Conservation (phyloP, 805 yeast species). For the Clavispora phyllophila region DNA sequence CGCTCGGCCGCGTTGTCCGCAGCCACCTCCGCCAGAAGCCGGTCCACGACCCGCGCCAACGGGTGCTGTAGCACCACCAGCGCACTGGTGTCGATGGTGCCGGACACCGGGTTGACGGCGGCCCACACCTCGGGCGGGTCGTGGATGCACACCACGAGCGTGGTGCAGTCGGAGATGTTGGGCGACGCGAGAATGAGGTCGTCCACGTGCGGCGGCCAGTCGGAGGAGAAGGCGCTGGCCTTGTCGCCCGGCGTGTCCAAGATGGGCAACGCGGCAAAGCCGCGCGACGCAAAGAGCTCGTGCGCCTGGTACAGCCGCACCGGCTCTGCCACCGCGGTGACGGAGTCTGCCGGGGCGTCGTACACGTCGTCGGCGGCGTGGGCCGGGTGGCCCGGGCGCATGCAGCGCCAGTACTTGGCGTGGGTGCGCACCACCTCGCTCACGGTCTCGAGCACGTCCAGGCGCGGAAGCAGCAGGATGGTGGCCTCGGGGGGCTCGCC, state of each 20-base stretch:
- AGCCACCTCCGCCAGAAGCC: constrained; percentile 38
- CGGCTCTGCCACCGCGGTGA: constrained; percentile 63
- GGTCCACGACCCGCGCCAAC: constrained; percentile 51
- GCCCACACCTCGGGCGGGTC: constrained; percentile 96
- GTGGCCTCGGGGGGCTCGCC: constrained; percentile 94
- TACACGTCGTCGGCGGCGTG: constrained; percentile 35
- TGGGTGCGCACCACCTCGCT: constrained; percentile 78
- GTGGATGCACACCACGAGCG: constrained; percentile 69
- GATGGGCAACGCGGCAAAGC: constrained; percentile 68
- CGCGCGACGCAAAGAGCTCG: constrained; percentile 47
- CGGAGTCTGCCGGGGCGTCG: constrained; percentile 32
- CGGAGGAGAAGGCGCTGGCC: constrained; percentile 26
- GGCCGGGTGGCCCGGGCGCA: constrained; percentile 60
- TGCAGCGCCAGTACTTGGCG: constrained; percentile 80
- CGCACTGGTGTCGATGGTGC: constrained; percentile 66
- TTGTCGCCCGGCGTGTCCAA: constrained; percentile 24
- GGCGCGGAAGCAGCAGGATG: constrained; percentile 58
- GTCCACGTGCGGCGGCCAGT: constrained; percentile 47
- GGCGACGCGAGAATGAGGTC: constrained; percentile 71
- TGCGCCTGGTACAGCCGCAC: constrained; percentile 67
- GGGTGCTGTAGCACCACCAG: constrained; percentile 77
- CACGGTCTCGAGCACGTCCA: constrained; percentile 73
- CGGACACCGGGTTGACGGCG: constrained; percentile 70
- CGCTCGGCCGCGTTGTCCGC: constrained; percentile 15
- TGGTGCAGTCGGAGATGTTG: constrained; percentile 56